A percentile compares a stretch with the other conserved stretches of the same genome.
These are phyloP conservation scores for Pseudisothecium myosuroides DNA, from an alignment of 225 moss, liverwort and hornwort genomes.

Conservation along the genomic window DNA sequence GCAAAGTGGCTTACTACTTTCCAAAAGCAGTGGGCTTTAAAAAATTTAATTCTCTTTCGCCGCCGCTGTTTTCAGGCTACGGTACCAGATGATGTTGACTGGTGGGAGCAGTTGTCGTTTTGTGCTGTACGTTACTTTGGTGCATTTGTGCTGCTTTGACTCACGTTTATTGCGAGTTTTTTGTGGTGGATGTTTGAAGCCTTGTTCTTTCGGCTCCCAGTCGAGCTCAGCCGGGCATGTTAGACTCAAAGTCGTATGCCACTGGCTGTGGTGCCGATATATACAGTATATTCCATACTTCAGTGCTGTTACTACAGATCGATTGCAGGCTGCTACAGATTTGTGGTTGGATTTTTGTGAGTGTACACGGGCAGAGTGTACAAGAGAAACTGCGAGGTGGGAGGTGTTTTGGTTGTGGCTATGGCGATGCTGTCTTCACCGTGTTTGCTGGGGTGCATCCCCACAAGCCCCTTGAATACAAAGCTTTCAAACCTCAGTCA, in stretches of 20 bases:
- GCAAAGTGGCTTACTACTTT: too few relatives aligned
- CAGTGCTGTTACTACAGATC: not conserved
- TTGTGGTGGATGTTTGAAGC: too few relatives aligned
- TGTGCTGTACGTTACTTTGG: too few relatives aligned
- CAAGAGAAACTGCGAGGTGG: not conserved
- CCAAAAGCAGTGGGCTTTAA: too few relatives aligned
- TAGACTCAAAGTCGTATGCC: not conserved
- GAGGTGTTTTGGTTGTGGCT: not conserved
- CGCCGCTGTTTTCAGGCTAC: too few relatives aligned
- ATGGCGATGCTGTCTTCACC: not conserved
- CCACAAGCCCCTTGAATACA: not conserved
- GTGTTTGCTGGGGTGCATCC: not conserved
- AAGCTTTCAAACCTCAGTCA: not conserved
- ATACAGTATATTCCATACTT: not conserved
- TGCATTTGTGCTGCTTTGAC: too few relatives aligned
- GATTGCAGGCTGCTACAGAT: not conserved
- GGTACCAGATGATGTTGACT: too few relatives aligned
- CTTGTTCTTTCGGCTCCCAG: too few relatives aligned
- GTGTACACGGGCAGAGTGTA: too few relatives aligned
- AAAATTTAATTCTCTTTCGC: too few relatives aligned
- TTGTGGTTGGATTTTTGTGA: not conserved
- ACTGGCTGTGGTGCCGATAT: not conserved
- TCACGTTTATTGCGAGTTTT: not conserved
- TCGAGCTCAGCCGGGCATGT: not conserved
- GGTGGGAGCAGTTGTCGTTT: too few relatives aligned